phyloP scores from a whole-genome alignment of 371 early-diverging fungal species.

The Actinomortierella ambigua region DNA sequence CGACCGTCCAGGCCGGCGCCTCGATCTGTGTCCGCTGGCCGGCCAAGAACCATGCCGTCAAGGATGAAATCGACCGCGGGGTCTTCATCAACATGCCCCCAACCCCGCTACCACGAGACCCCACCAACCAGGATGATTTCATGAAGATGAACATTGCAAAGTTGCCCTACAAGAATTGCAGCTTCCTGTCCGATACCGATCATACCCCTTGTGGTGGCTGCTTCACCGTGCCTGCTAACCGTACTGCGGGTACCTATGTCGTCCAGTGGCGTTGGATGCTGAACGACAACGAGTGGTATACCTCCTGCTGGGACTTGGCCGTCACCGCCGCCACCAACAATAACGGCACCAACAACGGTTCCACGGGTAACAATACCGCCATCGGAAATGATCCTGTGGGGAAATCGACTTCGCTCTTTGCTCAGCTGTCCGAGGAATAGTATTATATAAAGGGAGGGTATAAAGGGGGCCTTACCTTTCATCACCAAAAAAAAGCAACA shows the following conservation, averaged over 20 bases:
- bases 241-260: slow-evolving; percentile 20
- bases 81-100: slow-evolving; percentile 20
- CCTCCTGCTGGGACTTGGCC: slow-evolving; percentile 36
- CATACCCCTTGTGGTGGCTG: slow-evolving; percentile 37
- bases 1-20: slow-evolving; percentile 55
- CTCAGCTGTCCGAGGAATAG: slow-evolving; percentile 13
- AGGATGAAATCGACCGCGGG: neutral
- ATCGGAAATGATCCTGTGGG: neutral
- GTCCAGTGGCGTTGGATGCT: slow-evolving; percentile 40
- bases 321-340: slow-evolving; percentile 4
- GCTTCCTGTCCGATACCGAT: slow-evolving; percentile 12
- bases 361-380: no score
- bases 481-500: no score
- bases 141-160: slow-evolving; percentile 2
- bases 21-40: slow-evolving; percentile 60
- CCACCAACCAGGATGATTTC: slow-evolving; percentile 3
- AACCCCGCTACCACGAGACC: slow-evolving; percentile 2
- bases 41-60: slow-evolving; percentile 36
- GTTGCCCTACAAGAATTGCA: slow-evolving; percentile 25
- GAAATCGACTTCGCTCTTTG: slow-evolving; percentile 15
- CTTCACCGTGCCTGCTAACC: slow-evolving; percentile 17
- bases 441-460: no score
- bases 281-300: slow-evolving; percentile 32
- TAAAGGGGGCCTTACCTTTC: no score
- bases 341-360: neutral